Evolutionary conservation across 202 grass and related monocot species (phyloP), one percentile per base, ranked within the genome.

Genomic region (Panicum hallii): DNA sequence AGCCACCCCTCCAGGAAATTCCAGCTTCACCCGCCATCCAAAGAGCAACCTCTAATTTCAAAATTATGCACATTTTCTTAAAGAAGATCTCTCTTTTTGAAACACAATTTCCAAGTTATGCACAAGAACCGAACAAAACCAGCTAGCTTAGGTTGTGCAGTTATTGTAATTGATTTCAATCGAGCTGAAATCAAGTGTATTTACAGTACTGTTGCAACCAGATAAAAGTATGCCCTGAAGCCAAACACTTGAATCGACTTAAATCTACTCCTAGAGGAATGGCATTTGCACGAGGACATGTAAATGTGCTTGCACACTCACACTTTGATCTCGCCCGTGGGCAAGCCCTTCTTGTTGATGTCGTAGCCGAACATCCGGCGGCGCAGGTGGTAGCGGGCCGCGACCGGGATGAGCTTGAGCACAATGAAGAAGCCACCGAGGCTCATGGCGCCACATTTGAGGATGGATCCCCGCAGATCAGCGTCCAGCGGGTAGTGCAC

Each of bases 291-390:
- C 5, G 32, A 13, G 3, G 72, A 67, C 11, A 41, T 30, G 63
- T 67, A 78, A 75, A 11, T 26, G 49, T 58, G 56, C 5, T 57
- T 42, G 80, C 70, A 62, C 67, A 91, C 97, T 91, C 63, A 99
- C 97, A 99, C 97, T 92, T 88, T 91, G 63, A 99, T 90, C 72
- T 86, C 40, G 61, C 97, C 97, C 83, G 86, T 71, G 46, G 91
- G 93, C 79, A 92, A 88, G 43, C 97, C 97, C 74, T 61, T 94
- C 90, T 99, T 99, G 83, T 99, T 99, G 82, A 99, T 99, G 85
- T 99, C 97, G 63, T 89, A 96, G 47, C 97, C 97, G 75, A 92
- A 99, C 87, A 99, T 85, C 40, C 88, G 86, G 72, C 97, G 87
- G 11, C 90, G 88, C 62, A 94, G 82, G 78, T 92, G 85, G 82